Evolutionary conservation across 495 filamentous ascomycete species (phyloP).

Genomic region (Aspergillus cavernicola): DNA sequence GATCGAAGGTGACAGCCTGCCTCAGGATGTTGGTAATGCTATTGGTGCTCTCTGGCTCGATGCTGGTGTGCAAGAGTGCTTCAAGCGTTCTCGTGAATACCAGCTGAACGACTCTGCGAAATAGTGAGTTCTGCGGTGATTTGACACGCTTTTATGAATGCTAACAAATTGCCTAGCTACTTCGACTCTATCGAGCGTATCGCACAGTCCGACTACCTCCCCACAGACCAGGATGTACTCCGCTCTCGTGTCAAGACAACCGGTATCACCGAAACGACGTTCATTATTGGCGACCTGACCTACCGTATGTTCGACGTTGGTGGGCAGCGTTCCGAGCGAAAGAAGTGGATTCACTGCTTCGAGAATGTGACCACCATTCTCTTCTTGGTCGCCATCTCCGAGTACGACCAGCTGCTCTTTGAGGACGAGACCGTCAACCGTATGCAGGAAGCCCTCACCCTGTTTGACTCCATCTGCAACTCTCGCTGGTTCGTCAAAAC

Average conservation of each 20-base stretch:
- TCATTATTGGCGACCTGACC: slow-evolving; percentile 95
- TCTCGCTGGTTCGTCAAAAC: slow-evolving; percentile 99
- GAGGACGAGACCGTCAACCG: slow-evolving; percentile 87
- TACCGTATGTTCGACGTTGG: slow-evolving; percentile 99
- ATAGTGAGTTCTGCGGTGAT: slow-evolving; percentile 68
- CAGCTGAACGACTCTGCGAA: slow-evolving; percentile 95
- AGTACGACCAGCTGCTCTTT: slow-evolving; percentile 97
- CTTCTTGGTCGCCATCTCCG: slow-evolving; percentile 97
- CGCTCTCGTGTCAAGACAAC: slow-evolving; percentile 98
- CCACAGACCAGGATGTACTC: slow-evolving; percentile 96
- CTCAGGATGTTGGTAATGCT: slow-evolving; percentile 88
- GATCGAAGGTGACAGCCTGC: slow-evolving; percentile 92
- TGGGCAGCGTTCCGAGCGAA: slow-evolving; percentile 96
- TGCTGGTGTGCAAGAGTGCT: slow-evolving; percentile 91
- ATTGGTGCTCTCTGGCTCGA: slow-evolving; percentile 94
- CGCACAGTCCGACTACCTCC: slow-evolving; percentile 87
- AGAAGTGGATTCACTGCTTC: slow-evolving; percentile 99
- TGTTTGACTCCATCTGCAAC: slow-evolving; percentile 99
- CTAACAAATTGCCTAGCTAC: slow-evolving; percentile 58
- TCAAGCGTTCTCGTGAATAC: slow-evolving; percentile 92
- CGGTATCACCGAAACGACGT: slow-evolving; percentile 98
- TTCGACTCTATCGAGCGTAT: slow-evolving; percentile 95
- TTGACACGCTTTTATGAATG: background rate
- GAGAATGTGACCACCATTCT: slow-evolving; percentile 99
- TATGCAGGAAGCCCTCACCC: slow-evolving; percentile 97